Conservation (phyloP, 192 early-diverging fungal species). For the Nowakowskiella sp. region DNA sequence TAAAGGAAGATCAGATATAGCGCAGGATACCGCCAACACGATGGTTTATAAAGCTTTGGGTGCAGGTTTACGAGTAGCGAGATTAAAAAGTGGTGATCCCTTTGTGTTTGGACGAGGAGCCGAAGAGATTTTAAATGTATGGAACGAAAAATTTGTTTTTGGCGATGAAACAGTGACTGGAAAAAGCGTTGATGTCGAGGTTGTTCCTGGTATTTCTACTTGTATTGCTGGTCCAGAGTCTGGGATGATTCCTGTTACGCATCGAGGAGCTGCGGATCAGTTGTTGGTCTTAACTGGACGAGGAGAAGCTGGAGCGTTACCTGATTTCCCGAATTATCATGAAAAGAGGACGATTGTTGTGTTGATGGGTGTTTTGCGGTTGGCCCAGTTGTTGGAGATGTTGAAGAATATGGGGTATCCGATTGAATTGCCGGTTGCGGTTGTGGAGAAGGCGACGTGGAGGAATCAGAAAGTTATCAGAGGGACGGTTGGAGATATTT, state of each 20-base stretch:
- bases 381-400: conserved; percentile 44
- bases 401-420: conserved; percentile 47
- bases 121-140: conserved; percentile 74
- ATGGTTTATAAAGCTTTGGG: conserved; percentile 63
- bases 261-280: conserved; percentile 74
- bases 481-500: conserved; percentile 50
- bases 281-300: conserved; percentile 73
- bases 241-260: conserved; percentile 75
- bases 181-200: conserved; percentile 49
- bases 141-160: no score
- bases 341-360: conserved; percentile 63
- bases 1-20: conserved; percentile 50
- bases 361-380: conserved; percentile 75
- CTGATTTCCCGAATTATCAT: conserved; percentile 56
- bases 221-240: conserved; percentile 67
- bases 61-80: conserved; percentile 59
- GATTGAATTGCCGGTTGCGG: conserved; percentile 50
- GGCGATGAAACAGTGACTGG: conserved; percentile 55
- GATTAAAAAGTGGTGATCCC: conserved; percentile 84
- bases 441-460: conserved; percentile 77
- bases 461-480: conserved; percentile 60
- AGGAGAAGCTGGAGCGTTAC: conserved; percentile 51
- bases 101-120: conserved; percentile 82
- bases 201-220: conserved; percentile 73
- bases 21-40: conserved; percentile 67